Conservation (phyloP, 305 asterid species). For the Solanum hybrid region DNA sequence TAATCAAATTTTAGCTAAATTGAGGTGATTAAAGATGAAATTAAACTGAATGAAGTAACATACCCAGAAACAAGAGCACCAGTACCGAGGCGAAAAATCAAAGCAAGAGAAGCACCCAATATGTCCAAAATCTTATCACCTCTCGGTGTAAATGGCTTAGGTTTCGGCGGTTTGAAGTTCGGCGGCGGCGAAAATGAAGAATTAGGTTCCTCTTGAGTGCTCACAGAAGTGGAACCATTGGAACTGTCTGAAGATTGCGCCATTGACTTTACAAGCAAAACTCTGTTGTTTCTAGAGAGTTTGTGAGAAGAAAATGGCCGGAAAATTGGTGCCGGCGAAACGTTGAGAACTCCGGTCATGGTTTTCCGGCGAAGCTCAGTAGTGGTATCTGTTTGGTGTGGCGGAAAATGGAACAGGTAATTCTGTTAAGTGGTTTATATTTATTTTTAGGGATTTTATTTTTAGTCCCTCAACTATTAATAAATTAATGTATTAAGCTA, state of each 20-base stretch:
- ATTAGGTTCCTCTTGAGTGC: slow-evolving; percentile 19
- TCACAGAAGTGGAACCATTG: slow-evolving; percentile 21
- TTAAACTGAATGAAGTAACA: background rate
- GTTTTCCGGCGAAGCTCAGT: slow-evolving; percentile 10
- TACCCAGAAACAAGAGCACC: slow-evolving; percentile 81
- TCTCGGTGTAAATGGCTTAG: slow-evolving; percentile 75
- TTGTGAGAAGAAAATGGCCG: slow-evolving; percentile 30
- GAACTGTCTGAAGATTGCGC: slow-evolving; percentile 49
- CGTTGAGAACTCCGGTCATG: slow-evolving; percentile 50
- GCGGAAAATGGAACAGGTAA: slow-evolving; percentile 35
- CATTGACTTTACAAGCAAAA: slow-evolving; percentile 24
- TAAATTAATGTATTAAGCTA: background rate
- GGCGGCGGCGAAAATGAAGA: slow-evolving; percentile 59
- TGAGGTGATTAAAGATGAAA: background rate
- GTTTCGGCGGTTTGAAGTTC: slow-evolving; percentile 67
- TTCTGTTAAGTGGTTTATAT: slow-evolving; percentile 8
- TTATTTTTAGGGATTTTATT: background rate
- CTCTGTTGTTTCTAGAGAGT: slow-evolving; percentile 7
- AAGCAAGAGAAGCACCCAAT: slow-evolving; percentile 75
- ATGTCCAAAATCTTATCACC: slow-evolving; percentile 68
- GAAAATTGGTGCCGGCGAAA: slow-evolving; percentile 34
- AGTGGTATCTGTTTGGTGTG: slow-evolving; percentile 18
- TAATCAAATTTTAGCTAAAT: background rate
- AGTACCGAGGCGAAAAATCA: slow-evolving; percentile 75
- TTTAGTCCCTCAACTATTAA: background rate